phyloP scores from a whole-genome alignment of 371 early-diverging fungal species.

The Mortierella sp. region DNA sequence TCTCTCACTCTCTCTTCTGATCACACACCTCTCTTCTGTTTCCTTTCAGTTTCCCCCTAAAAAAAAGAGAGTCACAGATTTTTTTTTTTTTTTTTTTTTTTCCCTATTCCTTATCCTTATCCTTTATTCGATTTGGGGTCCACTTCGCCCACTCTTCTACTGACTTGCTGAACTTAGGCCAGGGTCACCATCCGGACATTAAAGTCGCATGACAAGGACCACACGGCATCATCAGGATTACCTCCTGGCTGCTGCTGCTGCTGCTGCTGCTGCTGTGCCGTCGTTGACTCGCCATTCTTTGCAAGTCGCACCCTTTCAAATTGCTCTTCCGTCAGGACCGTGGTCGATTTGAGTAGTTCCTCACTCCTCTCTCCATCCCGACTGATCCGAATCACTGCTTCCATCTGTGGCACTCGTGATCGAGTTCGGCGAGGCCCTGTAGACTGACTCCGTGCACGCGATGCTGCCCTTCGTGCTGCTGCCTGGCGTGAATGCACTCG shows the following conservation, averaged over 20 bases:
- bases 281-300: background rate
- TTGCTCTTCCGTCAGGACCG: slow-evolving; percentile 32
- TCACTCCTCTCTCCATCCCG: slow-evolving; percentile 21
- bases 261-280: too few relatives aligned
- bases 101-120: too few relatives aligned
- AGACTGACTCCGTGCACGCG: background rate
- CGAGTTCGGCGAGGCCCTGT: background rate
- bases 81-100: slow-evolving; percentile 1
- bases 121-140: too few relatives aligned
- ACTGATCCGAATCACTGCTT: slow-evolving; percentile 28
- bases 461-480: too few relatives aligned
- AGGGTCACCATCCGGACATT: slow-evolving; percentile 23
- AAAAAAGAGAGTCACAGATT: background rate
- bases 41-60: background rate
- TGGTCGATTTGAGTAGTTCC: slow-evolving; percentile 31
- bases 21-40: too few relatives aligned
- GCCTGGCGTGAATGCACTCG: background rate
- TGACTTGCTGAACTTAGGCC: slow-evolving; percentile 7
- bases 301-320: slow-evolving; percentile 22
- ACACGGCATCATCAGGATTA: slow-evolving; percentile 12
- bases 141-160: background rate
- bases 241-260: background rate
- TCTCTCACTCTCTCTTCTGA: too few relatives aligned
- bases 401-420: slow-evolving; percentile 26
- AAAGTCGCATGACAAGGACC: slow-evolving; percentile 38